These are phyloP conservation scores for Populus hybrid DNA, from an alignment of 441 rosid genomes.

Conservation along the genomic window DNA sequence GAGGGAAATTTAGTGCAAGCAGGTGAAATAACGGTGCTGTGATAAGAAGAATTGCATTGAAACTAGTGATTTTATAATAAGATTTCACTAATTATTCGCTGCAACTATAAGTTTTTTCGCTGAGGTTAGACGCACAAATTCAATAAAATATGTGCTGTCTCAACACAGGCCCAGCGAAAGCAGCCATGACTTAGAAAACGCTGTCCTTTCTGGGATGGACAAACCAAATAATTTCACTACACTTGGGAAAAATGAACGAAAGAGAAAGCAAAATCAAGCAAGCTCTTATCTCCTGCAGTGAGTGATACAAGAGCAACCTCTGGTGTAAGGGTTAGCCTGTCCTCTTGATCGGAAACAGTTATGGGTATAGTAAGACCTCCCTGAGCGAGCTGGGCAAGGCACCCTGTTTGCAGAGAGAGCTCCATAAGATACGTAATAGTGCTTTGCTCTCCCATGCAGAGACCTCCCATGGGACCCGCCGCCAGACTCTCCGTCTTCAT, in stretches of 20 bases:
- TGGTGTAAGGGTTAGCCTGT: slow-evolving; percentile 31
- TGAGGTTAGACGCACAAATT: too few species aligned
- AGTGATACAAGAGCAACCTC: slow-evolving; percentile 42
- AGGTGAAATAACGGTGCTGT: neutral
- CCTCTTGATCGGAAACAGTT: slow-evolving; percentile 22
- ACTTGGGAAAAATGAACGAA: neutral
- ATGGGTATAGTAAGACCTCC: slow-evolving; percentile 36
- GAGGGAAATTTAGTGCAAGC: neutral
- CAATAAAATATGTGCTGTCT: too few species aligned
- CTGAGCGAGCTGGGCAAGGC: slow-evolving; percentile 37
- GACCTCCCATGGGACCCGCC: slow-evolving; percentile 21
- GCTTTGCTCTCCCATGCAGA: slow-evolving; percentile 15
- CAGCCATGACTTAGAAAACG: neutral
- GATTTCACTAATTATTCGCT: too few species aligned
- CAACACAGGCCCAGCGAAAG: too few species aligned
- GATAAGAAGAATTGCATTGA: neutral
- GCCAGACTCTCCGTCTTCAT: slow-evolving; percentile 7
- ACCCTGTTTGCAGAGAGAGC: slow-evolving; percentile 36
- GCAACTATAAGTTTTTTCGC: too few species aligned
- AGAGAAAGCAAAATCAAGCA: neutral
- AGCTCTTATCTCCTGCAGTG: slow-evolving; percentile 29
- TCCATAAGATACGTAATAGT: slow-evolving; percentile 35
- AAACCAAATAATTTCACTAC: neutral
- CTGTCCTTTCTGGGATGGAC: neutral
- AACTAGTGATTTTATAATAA: too few species aligned